Evolutionary conservation across 495 filamentous ascomycete genomes (phyloP), one percentile per base, ranked within the genome.

Genomic region (Trichoderma erinaceum): DNA sequence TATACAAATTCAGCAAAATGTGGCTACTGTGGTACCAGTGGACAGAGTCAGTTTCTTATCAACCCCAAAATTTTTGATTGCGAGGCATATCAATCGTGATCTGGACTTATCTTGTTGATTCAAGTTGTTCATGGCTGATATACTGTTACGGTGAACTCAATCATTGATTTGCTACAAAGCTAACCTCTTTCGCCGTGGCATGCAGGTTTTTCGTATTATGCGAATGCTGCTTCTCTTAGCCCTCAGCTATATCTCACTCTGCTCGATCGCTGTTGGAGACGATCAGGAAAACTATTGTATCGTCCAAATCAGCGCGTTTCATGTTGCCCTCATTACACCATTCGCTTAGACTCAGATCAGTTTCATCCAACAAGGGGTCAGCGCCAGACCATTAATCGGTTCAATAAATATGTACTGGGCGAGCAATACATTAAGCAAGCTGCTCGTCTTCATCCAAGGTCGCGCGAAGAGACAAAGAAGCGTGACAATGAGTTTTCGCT

Each of bases 291-390:
- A n/a, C 81, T 94, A n/a, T 85, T 97, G 71, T 99, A 99, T 81
- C 92, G 95, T 71, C 95, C 92, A 67, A 92, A 98, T 77, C 86
- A 89, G 72, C 84, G 79, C 61, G 79, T 87, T 67, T 91, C 92
- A 67, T 99, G 95, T 74, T 99, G 95, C 75, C 92, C 93, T n/a
- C 92, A 97, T 70, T 97, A 98, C 76, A 96, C 93, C 1, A 88
- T 98, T 70, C 88, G 95, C 66, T 83, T 97, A 63, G 88, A 94
- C 74, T 89, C 88, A 7, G 76, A 82, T 13, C 79, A 81, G 46
- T 95, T 91, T 78, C 86, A 87, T 71, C 78, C 94, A 58, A 82
- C 86, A 64, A 89, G 86, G 76, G 91, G 93, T 73, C 96, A 98
- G 72, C 84, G 96, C 48, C 91, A 95, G 73, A 86, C 91, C 16